Conservation (phyloP, 148 eudicot species). For the Chenopodium quinoa region DNA sequence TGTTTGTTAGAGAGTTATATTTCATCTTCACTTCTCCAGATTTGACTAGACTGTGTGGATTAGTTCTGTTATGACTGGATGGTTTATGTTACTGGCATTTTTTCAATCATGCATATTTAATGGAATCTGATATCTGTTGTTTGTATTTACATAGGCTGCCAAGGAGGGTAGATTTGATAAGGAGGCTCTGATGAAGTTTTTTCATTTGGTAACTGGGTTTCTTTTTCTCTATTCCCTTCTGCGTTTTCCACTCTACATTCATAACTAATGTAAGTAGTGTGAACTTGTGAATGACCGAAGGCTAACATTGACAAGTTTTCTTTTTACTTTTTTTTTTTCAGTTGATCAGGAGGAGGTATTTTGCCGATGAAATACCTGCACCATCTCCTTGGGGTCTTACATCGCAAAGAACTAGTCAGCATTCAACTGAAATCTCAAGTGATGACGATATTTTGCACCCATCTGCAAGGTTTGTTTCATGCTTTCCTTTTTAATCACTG, state of each 20-base stretch:
- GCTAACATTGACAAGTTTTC: background rate
- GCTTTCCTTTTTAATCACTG: background rate
- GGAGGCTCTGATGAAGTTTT: slow-evolving; percentile 84
- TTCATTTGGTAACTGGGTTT: slow-evolving; percentile 48
- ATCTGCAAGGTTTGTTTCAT: slow-evolving; percentile 22
- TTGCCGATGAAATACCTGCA: slow-evolving; percentile 69
- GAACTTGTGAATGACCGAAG: background rate
- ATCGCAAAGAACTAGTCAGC: slow-evolving; percentile 42
- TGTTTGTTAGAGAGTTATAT: background rate
- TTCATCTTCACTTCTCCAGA: background rate
- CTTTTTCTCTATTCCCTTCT: slow-evolving; percentile 3
- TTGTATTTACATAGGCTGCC: slow-evolving; percentile 60
- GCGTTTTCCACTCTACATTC: background rate
- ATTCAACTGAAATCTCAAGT: slow-evolving; percentile 44
- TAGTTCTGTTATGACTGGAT: background rate
- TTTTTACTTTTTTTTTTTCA: slow-evolving; percentile 23
- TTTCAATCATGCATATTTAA: background rate
- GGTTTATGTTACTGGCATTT: background rate
- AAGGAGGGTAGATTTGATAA: slow-evolving; percentile 87
- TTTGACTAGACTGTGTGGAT: background rate
- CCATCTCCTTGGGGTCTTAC: slow-evolving; percentile 56
- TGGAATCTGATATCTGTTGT: slow-evolving; percentile 9
- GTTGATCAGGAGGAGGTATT: slow-evolving; percentile 91
- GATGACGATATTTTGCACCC: slow-evolving; percentile 50
- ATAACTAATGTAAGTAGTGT: background rate